Conservation (phyloP, 495 filamentous ascomycete species). For the Immersiella caudata region DNA sequence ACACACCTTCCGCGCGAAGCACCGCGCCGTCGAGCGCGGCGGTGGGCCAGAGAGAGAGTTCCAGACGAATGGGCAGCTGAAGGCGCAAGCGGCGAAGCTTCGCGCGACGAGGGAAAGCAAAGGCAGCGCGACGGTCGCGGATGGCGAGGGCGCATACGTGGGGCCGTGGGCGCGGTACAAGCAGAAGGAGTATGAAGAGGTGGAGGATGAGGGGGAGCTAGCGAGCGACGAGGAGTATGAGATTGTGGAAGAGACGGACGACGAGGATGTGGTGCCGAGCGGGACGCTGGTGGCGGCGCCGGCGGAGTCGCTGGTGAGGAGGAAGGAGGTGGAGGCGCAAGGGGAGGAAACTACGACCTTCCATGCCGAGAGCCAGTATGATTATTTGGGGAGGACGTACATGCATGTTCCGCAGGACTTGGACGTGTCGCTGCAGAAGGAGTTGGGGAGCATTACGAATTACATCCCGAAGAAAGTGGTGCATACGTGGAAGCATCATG, state of each 20-base stretch:
- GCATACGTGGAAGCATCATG: slow-evolving; percentile 86
- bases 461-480: slow-evolving; percentile 92
- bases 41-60: slow-evolving; percentile 49
- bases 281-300: slow-evolving; percentile 55
- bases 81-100: slow-evolving; percentile 67
- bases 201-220: slow-evolving; percentile 59
- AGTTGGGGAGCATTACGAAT: slow-evolving; percentile 76
- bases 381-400: slow-evolving; percentile 90
- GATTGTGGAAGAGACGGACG: slow-evolving; percentile 59
- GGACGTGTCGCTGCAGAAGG: slow-evolving; percentile 84
- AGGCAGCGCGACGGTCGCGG: slow-evolving; percentile 78
- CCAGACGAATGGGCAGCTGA: slow-evolving; percentile 50
- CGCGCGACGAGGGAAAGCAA: slow-evolving; percentile 76
- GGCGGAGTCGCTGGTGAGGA: slow-evolving; percentile 57
- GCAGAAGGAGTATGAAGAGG: slow-evolving; percentile 61
- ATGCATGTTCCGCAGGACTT: slow-evolving; percentile 97
- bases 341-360: slow-evolving; percentile 84
- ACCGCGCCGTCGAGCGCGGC: slow-evolving; percentile 68
- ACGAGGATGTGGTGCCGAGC: slow-evolving; percentile 58
- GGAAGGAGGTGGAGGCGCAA: slow-evolving; percentile 58
- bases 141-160: slow-evolving; percentile 83
- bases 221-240: slow-evolving; percentile 83
- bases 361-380: slow-evolving; percentile 77
- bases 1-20: slow-evolving; percentile 80
- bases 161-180: slow-evolving; percentile 94